These are phyloP conservation scores for Oenanthe javanica DNA, from an alignment of 140 eudicot species.

Conservation along the genomic window DNA sequence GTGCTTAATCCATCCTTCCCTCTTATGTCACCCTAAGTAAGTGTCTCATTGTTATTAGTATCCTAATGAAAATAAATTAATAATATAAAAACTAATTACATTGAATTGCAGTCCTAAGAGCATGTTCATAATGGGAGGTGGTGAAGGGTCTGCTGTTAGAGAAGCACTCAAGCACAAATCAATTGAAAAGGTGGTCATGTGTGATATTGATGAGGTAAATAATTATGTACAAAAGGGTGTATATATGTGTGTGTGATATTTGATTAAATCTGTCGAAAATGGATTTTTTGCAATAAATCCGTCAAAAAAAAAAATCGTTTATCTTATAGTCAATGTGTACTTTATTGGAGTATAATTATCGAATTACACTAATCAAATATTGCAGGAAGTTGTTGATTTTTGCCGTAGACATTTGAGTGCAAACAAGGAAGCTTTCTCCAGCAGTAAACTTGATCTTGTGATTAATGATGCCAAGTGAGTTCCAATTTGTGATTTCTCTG, in stretches of 20 bases:
- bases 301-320: no score
- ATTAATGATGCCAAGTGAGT: slow-evolving; percentile 83
- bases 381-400: slow-evolving; percentile 95
- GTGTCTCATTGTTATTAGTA: background rate
- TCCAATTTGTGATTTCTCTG: background rate
- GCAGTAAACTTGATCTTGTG: slow-evolving; percentile 71
- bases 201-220: slow-evolving; percentile 79
- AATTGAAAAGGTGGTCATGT: slow-evolving; percentile 67
- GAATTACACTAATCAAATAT: background rate
- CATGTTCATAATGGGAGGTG: slow-evolving; percentile 88
- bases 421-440: slow-evolving; percentile 63
- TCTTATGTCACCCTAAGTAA: slow-evolving; percentile 75
- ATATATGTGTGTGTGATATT: no score
- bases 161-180: slow-evolving; percentile 67
- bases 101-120: slow-evolving; percentile 57
- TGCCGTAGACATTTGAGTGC: slow-evolving; percentile 71
- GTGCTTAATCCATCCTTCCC: slow-evolving; percentile 88
- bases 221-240: no score
- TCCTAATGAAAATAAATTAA: background rate
- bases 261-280: no score
- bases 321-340: no score
- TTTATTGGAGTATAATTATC: background rate
- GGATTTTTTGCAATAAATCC: no score
- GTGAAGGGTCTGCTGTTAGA: slow-evolving; percentile 94
- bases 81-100: background rate